Evolutionary conservation across 2,329 filamentous ascomycete species (phyloP), one percentile per base, ranked within the genome.

Genomic region (Pseudogymnoascus verrucosus): DNA sequence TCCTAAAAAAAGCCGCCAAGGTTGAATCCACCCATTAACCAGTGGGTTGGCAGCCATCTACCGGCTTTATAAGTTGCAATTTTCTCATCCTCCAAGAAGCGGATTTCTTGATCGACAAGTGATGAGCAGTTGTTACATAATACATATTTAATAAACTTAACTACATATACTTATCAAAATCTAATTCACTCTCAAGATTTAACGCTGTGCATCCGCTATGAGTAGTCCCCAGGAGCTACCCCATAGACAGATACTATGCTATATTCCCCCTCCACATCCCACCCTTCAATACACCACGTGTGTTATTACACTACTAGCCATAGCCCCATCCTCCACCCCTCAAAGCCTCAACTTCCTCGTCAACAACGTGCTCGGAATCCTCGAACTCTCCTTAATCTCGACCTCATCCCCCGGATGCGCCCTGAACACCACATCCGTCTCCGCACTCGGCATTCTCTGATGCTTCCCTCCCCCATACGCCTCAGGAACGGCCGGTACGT

Each of bases 351-450:
- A 65, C 44, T 71, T 72, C 62, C 65, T 68, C 51, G 73, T 70
- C 57, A 74, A 62, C 36, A 74, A 69, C n/a, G 51, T 64, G 54
- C 71, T 73, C 11, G 72, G 68, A 14, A 74, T 68, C 62, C 71
- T 65, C 3, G 68, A 68, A 7, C 71, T 71, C 19, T 63, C 59
- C 8, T 62, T 63, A 7, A 73, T 67, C 23, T 68, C 62, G 5
- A 74, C 62, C 62, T 73, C 71, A 5, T 72, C 67, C 4, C 72
- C 72, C 3, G 72, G 72, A 65, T 74, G 72, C 16, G 68, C 65
- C 42, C 62, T 64, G 64, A 74, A 74, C 4, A 69, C 69, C 5
- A 68, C 67, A 39, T 72, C 68, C 26, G 54, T 42, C n/a, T 60
- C 62, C 21, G 71, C 70, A 36, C 71, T 74, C 4, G 39, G 44